Percentiles rank a stretch among this genome's conserved stretches.
These are phyloP conservation scores for Diaporthe australafricana DNA, from an alignment of 2,329 filamentous ascomycete species.

Conservation along the genomic window DNA sequence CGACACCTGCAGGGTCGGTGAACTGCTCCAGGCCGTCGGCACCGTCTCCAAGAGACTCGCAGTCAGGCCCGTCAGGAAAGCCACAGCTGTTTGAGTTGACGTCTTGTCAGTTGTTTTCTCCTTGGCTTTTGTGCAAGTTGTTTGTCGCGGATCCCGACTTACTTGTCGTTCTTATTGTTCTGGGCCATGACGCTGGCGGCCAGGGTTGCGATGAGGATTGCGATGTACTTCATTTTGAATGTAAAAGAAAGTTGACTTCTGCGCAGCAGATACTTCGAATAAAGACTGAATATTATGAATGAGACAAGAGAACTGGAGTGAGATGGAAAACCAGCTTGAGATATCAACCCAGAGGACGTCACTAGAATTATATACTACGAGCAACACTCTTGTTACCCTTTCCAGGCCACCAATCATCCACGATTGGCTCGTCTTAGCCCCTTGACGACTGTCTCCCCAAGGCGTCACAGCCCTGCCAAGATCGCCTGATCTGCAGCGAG, in stretches of 20 bases:
- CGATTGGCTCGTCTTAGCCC: not conserved
- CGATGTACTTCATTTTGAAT: constrained; percentile 1
- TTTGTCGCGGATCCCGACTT: not conserved
- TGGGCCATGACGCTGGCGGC: constrained; percentile 7
- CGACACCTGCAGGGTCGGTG: not conserved
- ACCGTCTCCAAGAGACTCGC: constrained; percentile 6
- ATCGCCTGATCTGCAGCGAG: constrained; percentile 9
- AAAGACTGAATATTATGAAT: not conserved
- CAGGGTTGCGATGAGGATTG: not conserved
- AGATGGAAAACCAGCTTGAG: not conserved
- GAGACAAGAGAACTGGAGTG: not conserved
- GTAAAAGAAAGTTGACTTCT: not conserved
- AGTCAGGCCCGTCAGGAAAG: not conserved
- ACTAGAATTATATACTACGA: not conserved
- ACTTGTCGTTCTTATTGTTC: constrained; percentile 12
- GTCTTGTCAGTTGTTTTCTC: not conserved
- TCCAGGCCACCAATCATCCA: not conserved
- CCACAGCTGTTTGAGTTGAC: not conserved
- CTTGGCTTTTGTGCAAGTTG: not conserved
- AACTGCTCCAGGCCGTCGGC: constrained; percentile 4
- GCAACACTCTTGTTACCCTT: too few species aligned
- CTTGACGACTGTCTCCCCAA: not conserved
- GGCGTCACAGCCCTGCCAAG: constrained; percentile 14
- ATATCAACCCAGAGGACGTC: not conserved
- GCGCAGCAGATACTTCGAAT: not conserved